Conservation (phyloP, 208 protist species). For the Trypanosoma grayi region DNA sequence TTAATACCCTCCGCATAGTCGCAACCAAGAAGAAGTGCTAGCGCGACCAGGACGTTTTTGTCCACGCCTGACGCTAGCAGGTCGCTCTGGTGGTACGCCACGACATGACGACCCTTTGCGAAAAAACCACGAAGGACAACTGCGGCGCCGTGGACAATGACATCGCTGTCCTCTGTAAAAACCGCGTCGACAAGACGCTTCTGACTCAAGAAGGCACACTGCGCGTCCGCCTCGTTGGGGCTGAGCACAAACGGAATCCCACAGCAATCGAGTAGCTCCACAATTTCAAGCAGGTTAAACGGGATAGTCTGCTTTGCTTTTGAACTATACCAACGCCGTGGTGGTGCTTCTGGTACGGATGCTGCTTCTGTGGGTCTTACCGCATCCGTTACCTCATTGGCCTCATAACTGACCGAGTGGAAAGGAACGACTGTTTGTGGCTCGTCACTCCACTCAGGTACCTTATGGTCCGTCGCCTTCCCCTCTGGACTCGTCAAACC, state of each 20-base stretch:
- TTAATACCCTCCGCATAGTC: conserved; percentile 94
- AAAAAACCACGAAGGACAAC: conserved; percentile 94
- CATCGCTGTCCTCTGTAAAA: conserved; percentile 96
- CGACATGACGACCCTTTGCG: conserved; percentile 50
- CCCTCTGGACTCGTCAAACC: not conserved
- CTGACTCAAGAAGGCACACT: conserved; percentile 88
- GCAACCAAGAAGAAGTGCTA: conserved; percentile 93
- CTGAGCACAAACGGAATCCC: conserved; percentile 86
- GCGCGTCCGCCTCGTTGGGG: conserved; percentile 92
- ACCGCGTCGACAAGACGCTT: conserved; percentile 90
- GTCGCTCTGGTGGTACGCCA: conserved; percentile 60
- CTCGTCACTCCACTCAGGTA: not conserved
- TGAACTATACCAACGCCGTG: not conserved
- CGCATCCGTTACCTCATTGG: not conserved
- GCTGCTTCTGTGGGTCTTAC: not conserved
- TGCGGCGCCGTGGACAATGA: conserved; percentile 93
- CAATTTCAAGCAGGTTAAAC: conserved; percentile 66
- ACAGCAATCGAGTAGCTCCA: conserved; percentile 82
- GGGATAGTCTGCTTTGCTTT: conserved; percentile 29
- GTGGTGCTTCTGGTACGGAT: not conserved
- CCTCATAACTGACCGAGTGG: not conserved
- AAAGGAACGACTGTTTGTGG: not conserved
- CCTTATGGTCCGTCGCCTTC: not conserved
- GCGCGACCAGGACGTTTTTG: conserved; percentile 78
- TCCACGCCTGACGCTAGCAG: conserved; percentile 70